phyloP scores from a whole-genome alignment of 768 basidiomycete species.

The Psilocybe subaeruginosa region DNA sequence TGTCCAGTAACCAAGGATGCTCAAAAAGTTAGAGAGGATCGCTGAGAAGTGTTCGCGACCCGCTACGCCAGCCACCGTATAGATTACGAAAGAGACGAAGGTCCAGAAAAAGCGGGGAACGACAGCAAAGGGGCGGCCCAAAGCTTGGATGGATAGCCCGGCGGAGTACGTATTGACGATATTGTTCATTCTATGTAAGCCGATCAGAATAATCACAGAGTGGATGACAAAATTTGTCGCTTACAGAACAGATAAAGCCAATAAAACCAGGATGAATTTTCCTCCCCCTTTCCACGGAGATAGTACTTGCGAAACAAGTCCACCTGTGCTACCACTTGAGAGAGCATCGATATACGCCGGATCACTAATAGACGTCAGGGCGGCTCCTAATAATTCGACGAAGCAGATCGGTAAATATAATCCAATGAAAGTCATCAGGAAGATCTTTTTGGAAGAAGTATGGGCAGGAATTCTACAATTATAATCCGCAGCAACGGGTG shows the following conservation, averaged over 20 bases:
- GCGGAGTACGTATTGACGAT: constrained; percentile 20
- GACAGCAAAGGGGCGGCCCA: constrained; percentile 17
- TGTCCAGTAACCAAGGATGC: constrained; percentile 20
- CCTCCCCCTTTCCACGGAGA: constrained; percentile 45
- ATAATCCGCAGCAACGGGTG: constrained; percentile 19
- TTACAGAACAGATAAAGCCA: constrained; percentile 17
- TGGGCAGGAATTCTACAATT: constrained; percentile 18
- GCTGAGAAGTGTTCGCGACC: constrained; percentile 17
- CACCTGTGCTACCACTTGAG: constrained; percentile 42
- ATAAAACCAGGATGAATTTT: constrained; percentile 17
- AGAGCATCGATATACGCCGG: constrained; percentile 43
- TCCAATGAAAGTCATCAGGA: constrained; percentile 18
- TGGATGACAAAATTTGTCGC: background rate
- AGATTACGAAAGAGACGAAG: constrained; percentile 14
- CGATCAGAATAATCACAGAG: background rate
- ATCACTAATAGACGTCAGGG: constrained; percentile 43
- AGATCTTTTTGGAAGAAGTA: constrained; percentile 17
- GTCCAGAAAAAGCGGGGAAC: constrained; percentile 22
- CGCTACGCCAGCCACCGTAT: constrained; percentile 18
- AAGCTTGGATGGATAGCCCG: constrained; percentile 17
- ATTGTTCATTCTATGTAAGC: constrained; percentile 14
- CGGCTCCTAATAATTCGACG: constrained; percentile 17
- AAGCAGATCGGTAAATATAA: constrained; percentile 20
- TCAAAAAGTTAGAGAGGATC: constrained; percentile 18
- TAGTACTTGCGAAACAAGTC: constrained; percentile 44